Percentiles rank a stretch among this genome's conserved stretches.
Conservation (phyloP, 768 basidiomycete species). For the Mycena sanguinolenta region DNA sequence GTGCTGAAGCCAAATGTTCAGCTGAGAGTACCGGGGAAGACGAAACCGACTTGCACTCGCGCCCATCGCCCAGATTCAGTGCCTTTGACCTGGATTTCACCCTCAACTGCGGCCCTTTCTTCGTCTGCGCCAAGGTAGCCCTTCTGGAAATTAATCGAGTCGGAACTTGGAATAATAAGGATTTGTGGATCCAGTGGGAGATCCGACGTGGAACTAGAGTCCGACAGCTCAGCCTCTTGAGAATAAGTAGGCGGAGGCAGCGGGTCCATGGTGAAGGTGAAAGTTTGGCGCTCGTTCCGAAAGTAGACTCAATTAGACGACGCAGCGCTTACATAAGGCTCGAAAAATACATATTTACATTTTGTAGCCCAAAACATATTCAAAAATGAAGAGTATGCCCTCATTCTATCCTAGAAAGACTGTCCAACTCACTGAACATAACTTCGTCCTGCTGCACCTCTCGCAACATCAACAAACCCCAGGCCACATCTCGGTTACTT, state of each 20-base stretch:
- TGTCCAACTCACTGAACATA: conserved; percentile 85
- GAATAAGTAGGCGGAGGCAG: conserved; percentile 75
- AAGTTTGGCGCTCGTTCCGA: conserved; percentile 24
- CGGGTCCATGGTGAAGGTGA: conserved; percentile 52
- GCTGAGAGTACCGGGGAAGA: conserved; percentile 24
- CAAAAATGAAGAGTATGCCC: conserved; percentile 37
- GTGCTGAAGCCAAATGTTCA: conserved; percentile 57
- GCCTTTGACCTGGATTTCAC: conserved; percentile 89
- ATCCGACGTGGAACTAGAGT: conserved; percentile 39
- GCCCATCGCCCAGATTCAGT: conserved; percentile 68
- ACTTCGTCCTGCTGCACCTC: conserved; percentile 74
- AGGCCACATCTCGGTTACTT: conserved; percentile 77
- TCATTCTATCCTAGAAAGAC: conserved; percentile 77
- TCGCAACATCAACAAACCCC: conserved; percentile 78
- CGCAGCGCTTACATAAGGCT: conserved; percentile 9
- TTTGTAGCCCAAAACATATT: conserved; percentile 9
- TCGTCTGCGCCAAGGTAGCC: conserved; percentile 88
- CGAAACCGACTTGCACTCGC: conserved; percentile 72
- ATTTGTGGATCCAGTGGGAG: conserved; percentile 67
- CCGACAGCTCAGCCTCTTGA: conserved; percentile 52
- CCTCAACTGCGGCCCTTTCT: conserved; percentile 87
- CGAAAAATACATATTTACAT: conserved; percentile 20
- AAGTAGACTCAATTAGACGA: background rate
- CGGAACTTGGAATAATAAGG: conserved; percentile 78
- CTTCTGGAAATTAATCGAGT: conserved; percentile 85